Base-by-base conservation (phyloP, 805 yeast genomes). In the Candida berthetii region DNA sequence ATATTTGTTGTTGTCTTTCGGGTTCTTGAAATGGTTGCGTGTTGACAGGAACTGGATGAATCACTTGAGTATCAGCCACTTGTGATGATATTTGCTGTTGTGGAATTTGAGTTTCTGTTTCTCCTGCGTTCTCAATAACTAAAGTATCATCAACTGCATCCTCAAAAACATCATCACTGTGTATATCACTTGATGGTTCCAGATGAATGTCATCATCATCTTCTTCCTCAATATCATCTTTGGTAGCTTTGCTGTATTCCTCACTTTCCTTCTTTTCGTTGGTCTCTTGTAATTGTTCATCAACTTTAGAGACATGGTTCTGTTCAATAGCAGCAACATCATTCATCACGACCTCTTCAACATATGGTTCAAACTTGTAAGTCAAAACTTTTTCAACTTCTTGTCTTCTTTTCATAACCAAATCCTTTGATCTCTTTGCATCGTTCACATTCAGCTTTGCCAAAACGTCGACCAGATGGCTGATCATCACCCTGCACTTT, bases 391-490 rank as follows among this genome's bases (percentile, higher is more conserved):
- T 6, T 9, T 9, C 10, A 10, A 15, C 20, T 9, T 15, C 16
- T 9, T 16, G 9, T 9, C 17, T 32, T 4, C 8, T 18, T 10
- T 32, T 10, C 4, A 32, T 5, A 18, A 32, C 16, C 6, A 8
- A 32, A 4, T 32, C 17, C 17, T 15, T 9, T 7, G 35, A 16
- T 15, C 20, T 13, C 17, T 17, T 7, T 9, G 10, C 16, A 18
- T 32, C 20, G 10, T 17, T 10, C 11, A 17, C 17, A 10, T n/a
- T 22, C 8, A 8, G 6, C 8, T 42, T 37, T 2, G 33, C n/a
- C 22, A 49, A 36, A 38, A 40, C 46, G 13, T 43, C 45, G 28
- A 40, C 41, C 22, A 48, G n/a, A 7, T 48, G 18, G 3, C 10
- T 9, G 3, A n/a, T 13, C 0, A 40, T 39, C 35, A 45, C 48